Conservation (phyloP, 108 stramenopile species). For the Cyclotella baltica region DNA sequence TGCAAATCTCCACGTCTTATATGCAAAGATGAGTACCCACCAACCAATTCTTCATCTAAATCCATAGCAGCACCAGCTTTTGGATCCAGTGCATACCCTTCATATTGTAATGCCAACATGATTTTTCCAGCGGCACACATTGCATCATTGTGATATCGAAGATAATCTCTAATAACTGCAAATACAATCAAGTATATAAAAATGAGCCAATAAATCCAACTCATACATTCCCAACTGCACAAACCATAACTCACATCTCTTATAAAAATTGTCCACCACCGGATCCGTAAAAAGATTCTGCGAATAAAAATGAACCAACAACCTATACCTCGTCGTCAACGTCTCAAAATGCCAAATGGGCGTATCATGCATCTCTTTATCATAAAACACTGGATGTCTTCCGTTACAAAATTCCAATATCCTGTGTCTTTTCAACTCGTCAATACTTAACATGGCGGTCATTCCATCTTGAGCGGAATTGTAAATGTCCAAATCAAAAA, state of each 20-base stretch:
- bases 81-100: conserved; percentile 54
- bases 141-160: conserved; percentile 86
- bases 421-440: too few species aligned
- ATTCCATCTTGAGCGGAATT: conserved; percentile 24
- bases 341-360: conserved; percentile 62
- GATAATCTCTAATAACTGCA: conserved; percentile 84
- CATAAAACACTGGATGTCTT: conserved; percentile 56
- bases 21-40: conserved; percentile 62
- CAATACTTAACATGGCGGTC: too few species aligned
- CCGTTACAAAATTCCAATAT: conserved; percentile 63
- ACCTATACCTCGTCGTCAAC: conserved; percentile 42
- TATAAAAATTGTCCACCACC: conserved; percentile 53
- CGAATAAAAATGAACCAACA: conserved; percentile 81
- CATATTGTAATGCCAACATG: conserved; percentile 78
- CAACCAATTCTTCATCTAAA: conserved; percentile 44
- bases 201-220: too few species aligned
- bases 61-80: conserved; percentile 19
- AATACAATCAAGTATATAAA: too few species aligned
- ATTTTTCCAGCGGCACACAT: conserved; percentile 91
- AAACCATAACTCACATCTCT: too few species aligned
- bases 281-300: conserved; percentile 53
- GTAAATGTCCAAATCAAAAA: conserved; percentile 70
- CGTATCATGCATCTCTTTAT: conserved; percentile 50
- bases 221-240: too few species aligned
- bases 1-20: conserved; percentile 62